A percentile compares a stretch with the other conserved stretches of the same genome.
These are phyloP conservation scores for Syncephalastrum racemosum DNA, from an alignment of 371 early-diverging fungal species.

Conservation along the genomic window DNA sequence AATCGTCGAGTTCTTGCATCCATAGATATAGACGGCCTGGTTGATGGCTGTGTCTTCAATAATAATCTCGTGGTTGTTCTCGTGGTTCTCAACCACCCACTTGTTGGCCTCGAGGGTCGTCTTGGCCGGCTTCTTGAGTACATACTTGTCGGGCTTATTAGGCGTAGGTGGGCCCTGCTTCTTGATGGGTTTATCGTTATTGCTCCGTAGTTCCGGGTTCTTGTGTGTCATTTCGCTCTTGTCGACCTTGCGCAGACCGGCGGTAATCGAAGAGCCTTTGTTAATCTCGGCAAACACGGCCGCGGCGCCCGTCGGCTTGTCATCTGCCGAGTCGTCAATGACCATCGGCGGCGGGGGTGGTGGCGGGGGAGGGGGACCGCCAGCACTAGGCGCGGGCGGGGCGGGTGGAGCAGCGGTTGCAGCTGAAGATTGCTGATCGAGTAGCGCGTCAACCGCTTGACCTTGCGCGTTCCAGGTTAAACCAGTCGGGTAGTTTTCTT, in stretches of 20 bases:
- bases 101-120: conserved; percentile 86
- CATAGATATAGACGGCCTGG: conserved; percentile 91
- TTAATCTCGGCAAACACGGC: conserved; percentile 89
- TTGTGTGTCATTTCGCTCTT: conserved; percentile 96
- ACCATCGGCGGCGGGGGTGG: conserved; percentile 69
- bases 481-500: conserved; percentile 88
- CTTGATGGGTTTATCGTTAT: conserved; percentile 52
- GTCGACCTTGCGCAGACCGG: conserved; percentile 90
- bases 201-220: conserved; percentile 82
- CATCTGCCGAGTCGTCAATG: conserved; percentile 26
- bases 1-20: conserved; percentile 88
- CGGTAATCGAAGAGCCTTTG: conserved; percentile 76
- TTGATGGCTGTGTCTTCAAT: conserved; percentile 82
- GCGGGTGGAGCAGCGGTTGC: conserved; percentile 47
- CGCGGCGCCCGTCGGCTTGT: conserved; percentile 44
- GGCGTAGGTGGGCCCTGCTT: conserved; percentile 64
- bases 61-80: conserved; percentile 72
- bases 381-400: conserved; percentile 51
- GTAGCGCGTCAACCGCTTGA: conserved; percentile 54
- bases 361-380: conserved; percentile 62
- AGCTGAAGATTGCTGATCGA: conserved; percentile 35
- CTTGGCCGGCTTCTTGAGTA: conserved; percentile 78
- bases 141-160: conserved; percentile 61
- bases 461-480: conserved; percentile 89
- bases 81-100: conserved; percentile 90